Evolutionary conservation across 768 basidiomycete species (phyloP).

Genomic region (Tephrocybe sp.): DNA sequence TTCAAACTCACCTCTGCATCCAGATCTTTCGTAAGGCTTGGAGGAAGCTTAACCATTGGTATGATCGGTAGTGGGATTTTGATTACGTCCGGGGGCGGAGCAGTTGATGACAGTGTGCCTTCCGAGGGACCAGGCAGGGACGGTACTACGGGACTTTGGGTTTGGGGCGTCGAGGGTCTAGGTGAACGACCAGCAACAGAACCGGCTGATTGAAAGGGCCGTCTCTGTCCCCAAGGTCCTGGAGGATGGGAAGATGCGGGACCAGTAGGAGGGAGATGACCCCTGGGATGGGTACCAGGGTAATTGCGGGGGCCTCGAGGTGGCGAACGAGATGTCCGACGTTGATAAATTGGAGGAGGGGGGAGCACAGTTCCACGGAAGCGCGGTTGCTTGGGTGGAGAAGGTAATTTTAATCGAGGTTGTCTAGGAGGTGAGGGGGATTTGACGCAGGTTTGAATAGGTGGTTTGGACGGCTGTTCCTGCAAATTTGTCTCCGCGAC

Average conservation of each 20-base stretch:
- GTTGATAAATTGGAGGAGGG: conserved; percentile 16
- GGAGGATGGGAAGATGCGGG: conserved; percentile 19
- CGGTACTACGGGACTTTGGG: conserved; percentile 1
- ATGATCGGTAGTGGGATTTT: conserved; percentile 26
- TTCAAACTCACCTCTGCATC: conserved; percentile 16
- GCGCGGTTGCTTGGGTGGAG: conserved; percentile 25
- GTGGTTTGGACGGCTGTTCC: not conserved
- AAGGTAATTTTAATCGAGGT: conserved; percentile 19
- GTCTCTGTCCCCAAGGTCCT: conserved; percentile 20
- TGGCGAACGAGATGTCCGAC: conserved; percentile 32
- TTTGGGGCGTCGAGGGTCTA: conserved; percentile 2
- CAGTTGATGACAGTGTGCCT: conserved; percentile 1
- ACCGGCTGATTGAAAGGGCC: conserved; percentile 11
- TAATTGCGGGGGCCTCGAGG: conserved; percentile 38
- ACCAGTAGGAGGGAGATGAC: conserved; percentile 17
- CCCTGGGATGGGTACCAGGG: conserved; percentile 15
- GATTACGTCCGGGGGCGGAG: conserved; percentile 1
- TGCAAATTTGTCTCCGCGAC: conserved; percentile 1
- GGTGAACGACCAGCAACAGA: conserved; percentile 2
- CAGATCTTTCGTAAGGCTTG: conserved; percentile 26
- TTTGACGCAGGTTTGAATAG: not conserved
- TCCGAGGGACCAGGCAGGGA: conserved; percentile 3
- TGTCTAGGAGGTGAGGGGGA: conserved; percentile 8
- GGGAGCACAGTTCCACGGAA: conserved; percentile 12
- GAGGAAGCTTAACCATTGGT: conserved; percentile 26